Evolutionary conservation across 345 rosid genomes (phyloP).

Genomic region (Ricinus communis): DNA sequence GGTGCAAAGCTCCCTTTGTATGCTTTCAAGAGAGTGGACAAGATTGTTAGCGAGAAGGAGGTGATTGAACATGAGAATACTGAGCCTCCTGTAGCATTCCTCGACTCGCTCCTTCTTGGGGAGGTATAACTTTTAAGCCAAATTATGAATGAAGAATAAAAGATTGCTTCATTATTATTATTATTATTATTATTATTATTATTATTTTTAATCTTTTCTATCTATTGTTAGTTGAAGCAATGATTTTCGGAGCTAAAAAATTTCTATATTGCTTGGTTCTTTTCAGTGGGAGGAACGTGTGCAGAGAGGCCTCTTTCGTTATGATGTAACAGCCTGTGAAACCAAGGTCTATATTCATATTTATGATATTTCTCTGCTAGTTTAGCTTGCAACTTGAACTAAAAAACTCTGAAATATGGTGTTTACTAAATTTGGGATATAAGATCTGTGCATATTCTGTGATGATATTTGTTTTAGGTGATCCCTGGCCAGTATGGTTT

Average conservation of each 20-base stretch:
- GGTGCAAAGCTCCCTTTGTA: constrained; percentile 79
- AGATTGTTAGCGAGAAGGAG: constrained; percentile 25
- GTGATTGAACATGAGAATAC: constrained; percentile 24
- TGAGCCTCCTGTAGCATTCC: constrained; percentile 62
- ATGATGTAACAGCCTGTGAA: constrained; percentile 93
- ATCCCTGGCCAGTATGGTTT: constrained; percentile 84
- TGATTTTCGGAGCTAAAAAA: no score
- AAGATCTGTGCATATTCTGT: constrained; percentile 12
- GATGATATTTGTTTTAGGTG: constrained; percentile 47
- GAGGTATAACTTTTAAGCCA: constrained; percentile 49
- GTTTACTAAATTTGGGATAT: not conserved
- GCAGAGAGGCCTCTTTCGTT: constrained; percentile 90
- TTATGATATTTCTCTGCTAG: not conserved
- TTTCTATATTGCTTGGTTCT: not conserved
- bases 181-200: no score
- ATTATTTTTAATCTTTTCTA: no score
- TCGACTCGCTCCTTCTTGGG: constrained; percentile 75
- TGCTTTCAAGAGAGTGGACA: constrained; percentile 54
- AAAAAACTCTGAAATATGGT: not conserved
- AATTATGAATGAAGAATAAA: not conserved
- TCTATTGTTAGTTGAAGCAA: not conserved
- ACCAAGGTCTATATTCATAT: constrained; percentile 57
- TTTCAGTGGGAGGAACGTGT: constrained; percentile 94
- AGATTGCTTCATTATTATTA: not conserved
- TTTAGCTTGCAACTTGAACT: not conserved